phyloP scores from a whole-genome alignment of 495 filamentous ascomycete genomes.

The Talaromyces wortmannii region DNA sequence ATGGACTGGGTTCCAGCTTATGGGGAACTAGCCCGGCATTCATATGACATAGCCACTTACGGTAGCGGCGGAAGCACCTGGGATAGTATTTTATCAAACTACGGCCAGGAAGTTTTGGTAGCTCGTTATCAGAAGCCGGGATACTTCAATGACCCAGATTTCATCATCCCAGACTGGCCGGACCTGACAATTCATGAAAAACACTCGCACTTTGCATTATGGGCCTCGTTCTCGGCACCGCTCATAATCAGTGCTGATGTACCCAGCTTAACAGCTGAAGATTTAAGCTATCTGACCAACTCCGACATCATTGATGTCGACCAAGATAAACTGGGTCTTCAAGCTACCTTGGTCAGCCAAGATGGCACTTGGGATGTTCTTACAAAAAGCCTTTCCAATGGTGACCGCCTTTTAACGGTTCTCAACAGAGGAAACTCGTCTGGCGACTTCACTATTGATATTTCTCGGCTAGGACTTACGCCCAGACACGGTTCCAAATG shows the following conservation, averaged over 20 bases:
- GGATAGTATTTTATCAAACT: constrained; percentile 35
- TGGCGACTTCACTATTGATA: constrained; percentile 5
- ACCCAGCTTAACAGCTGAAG: constrained; percentile 20
- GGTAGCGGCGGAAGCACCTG: constrained; percentile 23
- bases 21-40: constrained; percentile 34
- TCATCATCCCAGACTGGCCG: constrained; percentile 30
- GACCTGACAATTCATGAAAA: constrained; percentile 26
- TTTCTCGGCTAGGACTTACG: constrained; percentile 14
- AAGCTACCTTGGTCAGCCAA: constrained; percentile 29
- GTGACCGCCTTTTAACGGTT: constrained; percentile 22
- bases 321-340: constrained; percentile 29
- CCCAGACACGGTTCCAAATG: constrained; percentile 1
- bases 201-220: constrained; percentile 31
- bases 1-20: constrained; percentile 30
- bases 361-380: constrained; percentile 21
- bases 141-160: constrained; percentile 37
- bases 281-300: constrained; percentile 23
- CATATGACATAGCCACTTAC: constrained; percentile 30
- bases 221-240: constrained; percentile 29
- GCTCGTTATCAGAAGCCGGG: constrained; percentile 32
- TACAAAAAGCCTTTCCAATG: constrained; percentile 18
- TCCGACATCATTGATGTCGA: constrained; percentile 28
- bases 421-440: constrained; percentile 18
- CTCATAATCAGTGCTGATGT: constrained; percentile 34
- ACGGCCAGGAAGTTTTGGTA: constrained; percentile 23